A percentile compares a stretch with the other conserved stretches of the same genome.
phyloP scores from a whole-genome alignment of 1,284 basidiomycete genomes.

The Leccinum pachyderme region DNA sequence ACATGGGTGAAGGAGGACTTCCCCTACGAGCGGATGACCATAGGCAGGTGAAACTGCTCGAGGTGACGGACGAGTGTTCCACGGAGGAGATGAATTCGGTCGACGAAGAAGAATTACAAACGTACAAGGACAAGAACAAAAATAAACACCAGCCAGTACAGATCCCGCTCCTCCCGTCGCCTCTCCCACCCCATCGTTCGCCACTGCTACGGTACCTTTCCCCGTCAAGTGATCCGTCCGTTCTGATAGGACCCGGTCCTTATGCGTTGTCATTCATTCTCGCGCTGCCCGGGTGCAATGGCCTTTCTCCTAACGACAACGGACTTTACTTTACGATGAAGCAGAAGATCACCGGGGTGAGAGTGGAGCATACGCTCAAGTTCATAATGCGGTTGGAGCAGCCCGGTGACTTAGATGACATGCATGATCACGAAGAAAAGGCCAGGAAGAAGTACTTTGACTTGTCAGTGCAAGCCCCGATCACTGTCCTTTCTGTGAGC shows the following conservation, averaged over 20 bases:
- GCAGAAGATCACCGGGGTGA: conserved; percentile 78
- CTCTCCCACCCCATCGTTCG: conserved; percentile 29
- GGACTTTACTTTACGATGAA: conserved; percentile 77
- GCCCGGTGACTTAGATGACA: conserved; percentile 22
- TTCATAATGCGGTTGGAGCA: conserved; percentile 83
- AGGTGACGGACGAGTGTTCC: conserved; percentile 18
- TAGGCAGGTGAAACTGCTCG: conserved; percentile 16
- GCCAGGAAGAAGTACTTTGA: conserved; percentile 81
- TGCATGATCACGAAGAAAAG: conserved; percentile 53
- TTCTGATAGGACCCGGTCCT: conserved; percentile 66
- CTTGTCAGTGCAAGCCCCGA: conserved; percentile 85
- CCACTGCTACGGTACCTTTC: conserved; percentile 22
- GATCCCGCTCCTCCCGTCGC: conserved; percentile 62
- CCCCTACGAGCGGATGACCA: conserved; percentile 5
- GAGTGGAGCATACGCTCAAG: conserved; percentile 79
- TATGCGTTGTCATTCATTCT: conserved; percentile 61
- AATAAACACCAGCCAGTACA: conserved; percentile 36
- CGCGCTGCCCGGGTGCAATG: conserved; percentile 54
- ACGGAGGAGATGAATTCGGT: conserved; percentile 52
- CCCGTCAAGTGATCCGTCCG: conserved; percentile 41
- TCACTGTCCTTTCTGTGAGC: conserved; percentile 74
- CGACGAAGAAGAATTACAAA: conserved; percentile 59
- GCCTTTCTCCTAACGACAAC: not conserved
- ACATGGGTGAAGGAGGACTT: conserved; percentile 2
- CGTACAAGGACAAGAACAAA: conserved; percentile 22